Conservation (phyloP, 208 protist species). For the Leishmania major region DNA sequence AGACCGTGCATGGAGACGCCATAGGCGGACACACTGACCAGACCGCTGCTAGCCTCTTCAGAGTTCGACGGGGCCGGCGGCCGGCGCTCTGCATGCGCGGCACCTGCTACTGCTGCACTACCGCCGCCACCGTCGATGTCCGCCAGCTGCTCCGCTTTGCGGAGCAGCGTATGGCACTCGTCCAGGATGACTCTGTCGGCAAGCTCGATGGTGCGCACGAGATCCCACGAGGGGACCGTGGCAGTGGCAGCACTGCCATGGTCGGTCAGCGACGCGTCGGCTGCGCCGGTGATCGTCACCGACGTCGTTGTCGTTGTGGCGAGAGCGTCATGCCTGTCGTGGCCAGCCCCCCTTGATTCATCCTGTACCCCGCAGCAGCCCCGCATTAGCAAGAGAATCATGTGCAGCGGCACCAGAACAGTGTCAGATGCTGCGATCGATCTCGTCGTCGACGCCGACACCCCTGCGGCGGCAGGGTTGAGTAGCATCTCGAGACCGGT, state of each 20-base stretch:
- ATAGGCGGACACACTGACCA: background rate
- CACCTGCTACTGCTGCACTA: background rate
- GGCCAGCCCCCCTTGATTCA: background rate
- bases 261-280: background rate
- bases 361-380: conserved; percentile 32
- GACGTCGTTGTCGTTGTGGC: too few species aligned
- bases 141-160: background rate
- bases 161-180: conserved; percentile 21
- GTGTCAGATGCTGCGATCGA: conserved; percentile 14
- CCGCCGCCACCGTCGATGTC: background rate
- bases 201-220: conserved; percentile 53
- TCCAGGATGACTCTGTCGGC: conserved; percentile 37
- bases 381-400: conserved; percentile 67
- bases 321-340: background rate
- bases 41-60: background rate
- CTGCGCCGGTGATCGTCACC: too few species aligned
- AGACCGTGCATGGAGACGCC: conserved; percentile 25
- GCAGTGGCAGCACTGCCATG: background rate
- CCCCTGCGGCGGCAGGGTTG: conserved; percentile 1
- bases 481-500: conserved; percentile 12
- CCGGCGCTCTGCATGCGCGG: background rate
- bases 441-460: conserved; percentile 10
- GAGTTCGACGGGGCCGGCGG: too few species aligned
- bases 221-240: conserved; percentile 29
- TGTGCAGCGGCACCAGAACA: conserved; percentile 49